Evolutionary conservation across 306 rosid species (phyloP), one percentile per base, ranked within the genome.

Genomic region (Calophaca sinica): DNA sequence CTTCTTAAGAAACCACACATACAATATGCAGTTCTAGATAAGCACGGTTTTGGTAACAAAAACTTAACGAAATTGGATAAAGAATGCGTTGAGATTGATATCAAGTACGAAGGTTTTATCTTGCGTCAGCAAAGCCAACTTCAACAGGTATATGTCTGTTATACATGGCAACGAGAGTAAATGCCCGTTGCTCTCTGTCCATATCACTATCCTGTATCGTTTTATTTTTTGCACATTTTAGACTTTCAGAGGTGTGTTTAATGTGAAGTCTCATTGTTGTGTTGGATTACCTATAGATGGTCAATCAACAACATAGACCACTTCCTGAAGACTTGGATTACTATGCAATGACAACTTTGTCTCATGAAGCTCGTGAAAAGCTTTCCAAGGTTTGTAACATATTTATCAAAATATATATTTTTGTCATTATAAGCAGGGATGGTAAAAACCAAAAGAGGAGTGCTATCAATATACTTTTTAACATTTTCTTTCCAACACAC

Each of bases 1-100:
- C 93, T 94, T 84, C 98, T 94, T 48, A 94, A 94, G 89, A 94
- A 94, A 86, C 98, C 98, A 29, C 98, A 94, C 75, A 79, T 91
- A 74, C 93, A 83, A 42, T 94, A 94, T 76, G 79, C 55, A 71
- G 73, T 86, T 75, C 85, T 94, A 73, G 97, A 91, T 79, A 87
- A 88, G 78, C 97, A 94, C 79, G 97, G 97, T 67, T 90, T 87
- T 74, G 92, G 98, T 55, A 81, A 87, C 83, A 82, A 68, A 32
- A 79, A 75, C 62, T 75, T 94, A 74, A 81, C 94, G 58, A 89
- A 85, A 85, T 77, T 80, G 64, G 98, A 94, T 76, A 94, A 90
- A 83, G 91, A 86, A 76, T 94, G 98, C 73, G 90, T 91, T 28
- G 97, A 91, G 85, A 87, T 94, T 36, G 97, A 94, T 80, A 91